phyloP scores from a whole-genome alignment of 768 basidiomycete species.

The Serendipita sp. region DNA sequence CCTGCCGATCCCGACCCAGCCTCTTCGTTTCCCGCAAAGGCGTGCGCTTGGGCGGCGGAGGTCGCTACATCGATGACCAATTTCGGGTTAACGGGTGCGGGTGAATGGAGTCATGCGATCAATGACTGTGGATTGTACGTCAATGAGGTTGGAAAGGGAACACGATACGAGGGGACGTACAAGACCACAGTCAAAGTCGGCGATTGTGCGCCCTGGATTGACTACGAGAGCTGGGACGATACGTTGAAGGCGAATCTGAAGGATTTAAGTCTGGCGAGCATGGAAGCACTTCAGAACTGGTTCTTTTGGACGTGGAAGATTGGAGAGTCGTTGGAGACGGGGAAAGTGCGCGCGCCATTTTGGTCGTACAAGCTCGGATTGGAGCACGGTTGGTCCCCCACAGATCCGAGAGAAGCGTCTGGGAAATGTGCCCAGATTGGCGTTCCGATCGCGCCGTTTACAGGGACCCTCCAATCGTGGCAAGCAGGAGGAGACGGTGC shows the following conservation, averaged over 20 bases:
- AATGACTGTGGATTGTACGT: conserved; percentile 20
- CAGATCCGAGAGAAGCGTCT: conserved; percentile 23
- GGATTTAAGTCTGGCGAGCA: conserved; percentile 20
- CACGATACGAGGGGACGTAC: conserved; percentile 21
- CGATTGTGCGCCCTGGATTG: conserved; percentile 19
- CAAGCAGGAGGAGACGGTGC: conserved; percentile 17
- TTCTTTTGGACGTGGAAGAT: conserved; percentile 36
- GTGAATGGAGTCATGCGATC: conserved; percentile 24
- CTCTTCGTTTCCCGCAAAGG: conserved; percentile 8
- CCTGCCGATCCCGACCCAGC: background rate
- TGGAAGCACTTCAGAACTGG: conserved; percentile 25
- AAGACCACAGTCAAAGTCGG: conserved; percentile 18
- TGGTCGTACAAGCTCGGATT: conserved; percentile 27
- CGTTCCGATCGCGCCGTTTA: background rate
- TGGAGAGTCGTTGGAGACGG: conserved; percentile 21
- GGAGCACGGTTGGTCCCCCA: conserved; percentile 27
- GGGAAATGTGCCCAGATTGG: conserved; percentile 14
- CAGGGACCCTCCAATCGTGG: conserved; percentile 14
- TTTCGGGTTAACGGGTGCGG: conserved; percentile 23
- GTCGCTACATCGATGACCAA: conserved; percentile 20
- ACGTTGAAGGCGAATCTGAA: conserved; percentile 19
- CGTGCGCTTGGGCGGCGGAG: conserved; percentile 22
- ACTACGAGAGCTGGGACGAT: conserved; percentile 20
- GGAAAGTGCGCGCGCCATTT: conserved; percentile 17
- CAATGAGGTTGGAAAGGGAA: conserved; percentile 26